Evolutionary conservation across 176 grass and related monocot species (phyloP), one percentile per base, ranked within the genome.

Genomic region (Musa beccarii): DNA sequence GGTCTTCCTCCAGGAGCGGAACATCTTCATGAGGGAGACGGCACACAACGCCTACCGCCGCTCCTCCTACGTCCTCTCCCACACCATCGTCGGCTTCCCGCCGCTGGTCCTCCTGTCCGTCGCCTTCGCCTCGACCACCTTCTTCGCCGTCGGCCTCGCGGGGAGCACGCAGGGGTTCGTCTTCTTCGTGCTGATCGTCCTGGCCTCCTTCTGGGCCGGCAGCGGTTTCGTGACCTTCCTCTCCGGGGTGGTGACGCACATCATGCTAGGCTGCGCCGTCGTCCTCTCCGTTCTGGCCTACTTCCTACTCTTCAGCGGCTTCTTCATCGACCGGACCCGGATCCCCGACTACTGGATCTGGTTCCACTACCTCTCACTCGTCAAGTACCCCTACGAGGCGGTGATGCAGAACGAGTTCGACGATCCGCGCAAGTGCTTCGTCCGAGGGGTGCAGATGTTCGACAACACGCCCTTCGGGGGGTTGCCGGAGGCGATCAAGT

Each of bases 11-110:
- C 87, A 93, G 79, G 94, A 98, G 75, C 85, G 94, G 82, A 93
- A 89, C 88, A 98, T 98, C 84, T 98, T 98, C 86, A 89, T 98
- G 90, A 80, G 94, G 0, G 94, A 98, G 90, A 98, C 94, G 22
- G 90, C 94, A 0, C 91, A 98, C 88, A 98, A 93, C 81, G 94
- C 94, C 49, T 98, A 98, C 86, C 86, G 94, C 23, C 88, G 90
- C 24, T 98, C 90, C 25, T 98, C 94, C 51, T 98, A 98, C 79
- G 94, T 98, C 76, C 90, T 98, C 59, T 93, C 90, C 21, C 79
- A 98, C 85, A 84, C 94, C 72, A 63, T 93, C 81, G 94, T 98
- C 21, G 85, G 90, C 2, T 93, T 98, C 76, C 90, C 94, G 54
- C 82, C 88, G 2, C 84, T 98, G 4, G 17, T 98, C 62, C 24